Percentiles rank a stretch among this genome's conserved stretches.
phyloP scores from a whole-genome alignment of 768 basidiomycete species.

The Pleurotus platypus region DNA sequence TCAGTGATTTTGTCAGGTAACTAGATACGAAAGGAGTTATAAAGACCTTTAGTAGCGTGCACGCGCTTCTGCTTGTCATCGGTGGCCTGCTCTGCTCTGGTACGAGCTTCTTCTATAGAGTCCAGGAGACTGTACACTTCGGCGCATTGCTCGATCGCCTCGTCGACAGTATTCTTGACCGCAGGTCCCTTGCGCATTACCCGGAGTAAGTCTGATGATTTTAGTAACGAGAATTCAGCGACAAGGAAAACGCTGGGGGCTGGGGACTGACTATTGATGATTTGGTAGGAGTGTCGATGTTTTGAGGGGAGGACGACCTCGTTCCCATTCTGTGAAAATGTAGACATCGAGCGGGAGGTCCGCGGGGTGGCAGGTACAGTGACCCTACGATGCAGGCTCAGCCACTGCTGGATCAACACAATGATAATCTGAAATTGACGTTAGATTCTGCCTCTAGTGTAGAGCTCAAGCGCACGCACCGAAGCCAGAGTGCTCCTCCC shows the following conservation, averaged over 20 bases:
- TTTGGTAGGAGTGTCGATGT: slow-evolving; percentile 68
- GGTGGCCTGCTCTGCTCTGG: slow-evolving; percentile 71
- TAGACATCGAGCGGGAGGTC: slow-evolving; percentile 38
- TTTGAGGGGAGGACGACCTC: slow-evolving; percentile 27
- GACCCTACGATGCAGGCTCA: slow-evolving; percentile 41
- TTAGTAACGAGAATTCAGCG: background rate
- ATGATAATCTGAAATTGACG: slow-evolving; percentile 58
- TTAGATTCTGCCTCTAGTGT: background rate
- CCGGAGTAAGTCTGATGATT: slow-evolving; percentile 63
- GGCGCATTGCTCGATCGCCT: slow-evolving; percentile 83
- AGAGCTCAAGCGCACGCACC: slow-evolving; percentile 33
- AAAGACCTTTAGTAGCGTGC: slow-evolving; percentile 65
- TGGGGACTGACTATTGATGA: slow-evolving; percentile 76
- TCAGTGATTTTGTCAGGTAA: too few species aligned
- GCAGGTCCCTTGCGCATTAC: slow-evolving; percentile 83
- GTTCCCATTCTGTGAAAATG: slow-evolving; percentile 31
- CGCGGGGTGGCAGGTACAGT: slow-evolving; percentile 35
- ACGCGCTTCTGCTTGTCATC: slow-evolving; percentile 67
- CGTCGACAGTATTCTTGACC: slow-evolving; percentile 85
- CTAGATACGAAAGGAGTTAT: too few species aligned
- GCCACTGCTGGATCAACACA: slow-evolving; percentile 81
- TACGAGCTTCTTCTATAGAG: slow-evolving; percentile 79
- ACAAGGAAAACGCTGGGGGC: background rate
- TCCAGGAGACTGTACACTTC: slow-evolving; percentile 84
- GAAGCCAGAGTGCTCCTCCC: slow-evolving; percentile 92